phyloP scores from a whole-genome alignment of 192 early-diverging fungal genomes.

The Gonapodya prolifera region DNA sequence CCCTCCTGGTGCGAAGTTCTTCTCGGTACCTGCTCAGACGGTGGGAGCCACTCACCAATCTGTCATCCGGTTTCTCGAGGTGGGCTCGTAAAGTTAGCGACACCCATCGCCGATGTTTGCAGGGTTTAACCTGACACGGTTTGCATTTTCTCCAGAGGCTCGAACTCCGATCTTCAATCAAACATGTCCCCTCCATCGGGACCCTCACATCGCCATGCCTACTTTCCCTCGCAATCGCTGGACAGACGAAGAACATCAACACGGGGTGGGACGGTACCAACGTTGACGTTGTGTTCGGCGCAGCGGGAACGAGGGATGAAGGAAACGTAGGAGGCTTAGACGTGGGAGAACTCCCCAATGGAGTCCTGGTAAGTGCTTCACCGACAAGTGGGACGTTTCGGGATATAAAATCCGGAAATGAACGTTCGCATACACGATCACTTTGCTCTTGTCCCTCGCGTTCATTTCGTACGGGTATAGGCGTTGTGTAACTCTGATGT shows the following conservation, averaged over 20 bases:
- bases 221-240: background rate
- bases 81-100: background rate
- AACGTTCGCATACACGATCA: too few species aligned
- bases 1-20: background rate
- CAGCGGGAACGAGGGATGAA: background rate
- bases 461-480: too few species aligned
- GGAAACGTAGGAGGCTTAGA: background rate
- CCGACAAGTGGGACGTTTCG: background rate
- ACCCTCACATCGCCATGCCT: background rate
- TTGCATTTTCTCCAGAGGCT: background rate
- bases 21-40: background rate
- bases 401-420: background rate
- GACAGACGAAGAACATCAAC: background rate
- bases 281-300: background rate
- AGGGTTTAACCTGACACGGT: too few species aligned
- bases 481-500: too few species aligned
- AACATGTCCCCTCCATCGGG: background rate
- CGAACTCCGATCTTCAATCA: background rate
- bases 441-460: too few species aligned
- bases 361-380: background rate
- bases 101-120: background rate
- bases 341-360: background rate
- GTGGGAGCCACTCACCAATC: background rate
- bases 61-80: background rate
- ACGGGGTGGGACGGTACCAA: background rate